These are phyloP conservation scores for Hypoxylon sp. DNA, from an alignment of 2,329 filamentous ascomycete genomes.

Conservation along the genomic window DNA sequence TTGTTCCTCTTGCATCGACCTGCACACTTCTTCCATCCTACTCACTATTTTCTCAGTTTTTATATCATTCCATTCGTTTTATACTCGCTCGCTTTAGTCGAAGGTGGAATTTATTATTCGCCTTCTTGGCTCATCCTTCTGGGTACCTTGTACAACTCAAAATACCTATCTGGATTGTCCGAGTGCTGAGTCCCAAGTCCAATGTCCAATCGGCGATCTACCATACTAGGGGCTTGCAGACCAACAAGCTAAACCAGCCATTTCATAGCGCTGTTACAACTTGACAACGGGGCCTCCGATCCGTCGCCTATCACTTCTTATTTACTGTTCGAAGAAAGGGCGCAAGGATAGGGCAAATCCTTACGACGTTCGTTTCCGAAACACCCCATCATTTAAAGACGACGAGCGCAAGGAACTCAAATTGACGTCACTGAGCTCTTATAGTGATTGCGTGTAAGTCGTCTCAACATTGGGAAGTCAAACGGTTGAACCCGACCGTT, in stretches of 20 bases:
- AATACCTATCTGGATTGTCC: conserved; percentile 16
- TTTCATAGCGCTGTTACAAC: conserved; percentile 26
- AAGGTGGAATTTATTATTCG: conserved; percentile 13
- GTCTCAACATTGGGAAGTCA: conserved; percentile 21
- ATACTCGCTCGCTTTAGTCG: conserved; percentile 26
- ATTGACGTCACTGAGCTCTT: conserved; percentile 42
- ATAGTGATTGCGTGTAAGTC: conserved; percentile 30
- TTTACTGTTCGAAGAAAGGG: conserved; percentile 22
- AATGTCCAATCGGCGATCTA: conserved; percentile 36
- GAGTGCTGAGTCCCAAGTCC: background rate
- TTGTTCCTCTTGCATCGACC: conserved; percentile 11
- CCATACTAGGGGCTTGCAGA: conserved; percentile 27
- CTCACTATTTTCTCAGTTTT: conserved; percentile 18
- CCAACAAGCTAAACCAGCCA: conserved; percentile 21
- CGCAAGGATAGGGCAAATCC: conserved; percentile 36
- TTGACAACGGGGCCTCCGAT: conserved; percentile 28
- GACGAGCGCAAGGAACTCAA: conserved; percentile 31
- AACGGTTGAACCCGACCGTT: conserved; percentile 15
- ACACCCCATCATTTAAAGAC: conserved; percentile 35
- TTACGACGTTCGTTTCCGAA: conserved; percentile 41
- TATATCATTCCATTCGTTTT: conserved; percentile 25
- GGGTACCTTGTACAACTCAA: conserved; percentile 14
- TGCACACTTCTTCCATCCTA: conserved; percentile 13
- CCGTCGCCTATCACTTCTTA: conserved; percentile 25
- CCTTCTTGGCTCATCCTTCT: conserved; percentile 10